These are phyloP conservation scores for Spergularia bocconei DNA, from an alignment of 148 eudicot genomes.

Conservation along the genomic window DNA sequence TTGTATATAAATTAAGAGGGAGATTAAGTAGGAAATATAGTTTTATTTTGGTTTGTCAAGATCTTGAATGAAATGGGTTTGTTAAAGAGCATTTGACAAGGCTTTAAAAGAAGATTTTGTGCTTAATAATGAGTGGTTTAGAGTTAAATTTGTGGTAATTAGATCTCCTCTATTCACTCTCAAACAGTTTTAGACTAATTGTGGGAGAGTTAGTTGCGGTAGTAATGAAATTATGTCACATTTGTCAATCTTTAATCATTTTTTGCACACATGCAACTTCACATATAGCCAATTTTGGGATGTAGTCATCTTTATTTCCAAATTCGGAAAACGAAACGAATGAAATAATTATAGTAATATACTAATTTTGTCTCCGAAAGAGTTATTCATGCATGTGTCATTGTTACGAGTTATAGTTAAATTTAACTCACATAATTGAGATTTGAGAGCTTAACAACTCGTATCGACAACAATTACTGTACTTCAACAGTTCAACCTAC, in stretches of 20 bases:
- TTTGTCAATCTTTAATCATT: constrained; percentile 9
- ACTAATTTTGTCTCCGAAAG: neutral
- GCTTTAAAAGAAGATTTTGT: constrained; percentile 10
- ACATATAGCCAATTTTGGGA: neutral
- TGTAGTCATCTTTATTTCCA: neutral
- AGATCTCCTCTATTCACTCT: too few species aligned
- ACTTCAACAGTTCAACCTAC: too few species aligned
- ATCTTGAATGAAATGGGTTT: neutral
- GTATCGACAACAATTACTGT: too few species aligned
- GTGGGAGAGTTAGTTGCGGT: neutral
- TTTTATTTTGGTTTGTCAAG: too few species aligned
- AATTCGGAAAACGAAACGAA: neutral
- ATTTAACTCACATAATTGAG: too few species aligned
- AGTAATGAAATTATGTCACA: constrained; percentile 5
- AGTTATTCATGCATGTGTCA: neutral
- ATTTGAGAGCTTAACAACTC: too few species aligned
- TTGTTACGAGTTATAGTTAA: neutral
- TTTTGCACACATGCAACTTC: neutral
- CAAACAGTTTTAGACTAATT: neutral
- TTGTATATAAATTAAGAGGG: too few species aligned
- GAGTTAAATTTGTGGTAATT: neutral
- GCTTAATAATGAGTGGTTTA: neutral
- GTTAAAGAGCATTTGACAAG: neutral
- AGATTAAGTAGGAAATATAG: too few species aligned
- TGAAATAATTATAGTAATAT: constrained; percentile 11